A percentile compares a stretch with the other conserved stretches of the same genome.
Evolutionary conservation across 192 early-diverging fungal genomes (phyloP).

Genomic region (Coemansia guatemalensis): DNA sequence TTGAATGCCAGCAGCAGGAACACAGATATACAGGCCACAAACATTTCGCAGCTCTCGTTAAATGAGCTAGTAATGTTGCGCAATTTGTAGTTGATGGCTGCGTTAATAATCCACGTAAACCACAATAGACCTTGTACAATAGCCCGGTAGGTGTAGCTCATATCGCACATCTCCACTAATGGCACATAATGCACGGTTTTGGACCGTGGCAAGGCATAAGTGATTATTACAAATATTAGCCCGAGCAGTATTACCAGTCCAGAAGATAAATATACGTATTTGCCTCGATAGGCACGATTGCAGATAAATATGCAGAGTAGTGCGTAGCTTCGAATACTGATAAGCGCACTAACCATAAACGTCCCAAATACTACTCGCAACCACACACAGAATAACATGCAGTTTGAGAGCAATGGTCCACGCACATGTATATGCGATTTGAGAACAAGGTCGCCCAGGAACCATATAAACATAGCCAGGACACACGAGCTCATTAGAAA

Average conservation of each 20-base stretch:
- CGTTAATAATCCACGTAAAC: slow-evolving; percentile 43
- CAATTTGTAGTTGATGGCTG: slow-evolving; percentile 35
- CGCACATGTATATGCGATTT: slow-evolving; percentile 48
- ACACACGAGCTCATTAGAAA: slow-evolving; percentile 44
- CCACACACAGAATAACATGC: slow-evolving; percentile 51
- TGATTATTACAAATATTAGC: slow-evolving; percentile 30
- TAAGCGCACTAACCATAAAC: slow-evolving; percentile 37
- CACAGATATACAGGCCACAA: slow-evolving; percentile 38
- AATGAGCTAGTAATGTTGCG: slow-evolving; percentile 55
- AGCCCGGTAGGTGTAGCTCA: slow-evolving; percentile 44
- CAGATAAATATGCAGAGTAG: slow-evolving; percentile 48
- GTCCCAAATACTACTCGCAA: slow-evolving; percentile 39
- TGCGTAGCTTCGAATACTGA: slow-evolving; percentile 47
- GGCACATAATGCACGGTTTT: slow-evolving; percentile 35
- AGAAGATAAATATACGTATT: slow-evolving; percentile 22
- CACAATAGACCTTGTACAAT: slow-evolving; percentile 43
- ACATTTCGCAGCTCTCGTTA: slow-evolving; percentile 49
- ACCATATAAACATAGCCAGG: slow-evolving; percentile 44
- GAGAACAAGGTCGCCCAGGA: slow-evolving; percentile 50
- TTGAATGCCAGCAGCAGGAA: slow-evolving; percentile 45
- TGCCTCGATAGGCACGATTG: slow-evolving; percentile 39
- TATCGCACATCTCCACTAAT: slow-evolving; percentile 41
- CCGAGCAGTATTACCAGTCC: slow-evolving; percentile 14
- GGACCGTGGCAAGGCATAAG: slow-evolving; percentile 29
- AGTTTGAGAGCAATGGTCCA: slow-evolving; percentile 26